Evolutionary conservation across 1,284 basidiomycete species (phyloP).

Genomic region (Puccinia brachypodii): DNA sequence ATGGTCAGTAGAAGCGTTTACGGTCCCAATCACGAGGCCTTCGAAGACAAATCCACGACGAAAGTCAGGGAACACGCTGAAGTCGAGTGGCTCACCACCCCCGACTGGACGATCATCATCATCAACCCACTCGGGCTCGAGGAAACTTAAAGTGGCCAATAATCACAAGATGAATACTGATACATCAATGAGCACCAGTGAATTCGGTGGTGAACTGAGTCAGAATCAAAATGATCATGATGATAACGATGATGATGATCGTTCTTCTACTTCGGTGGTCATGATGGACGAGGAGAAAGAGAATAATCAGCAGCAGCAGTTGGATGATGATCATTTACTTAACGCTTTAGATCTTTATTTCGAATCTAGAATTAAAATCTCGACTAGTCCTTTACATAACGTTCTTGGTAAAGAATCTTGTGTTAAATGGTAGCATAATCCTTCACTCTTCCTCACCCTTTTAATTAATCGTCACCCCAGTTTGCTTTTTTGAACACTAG

Average conservation of each 20-base stretch:
- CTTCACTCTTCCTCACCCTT: background rate
- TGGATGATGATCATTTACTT: constrained; percentile 3
- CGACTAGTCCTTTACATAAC: constrained; percentile 23
- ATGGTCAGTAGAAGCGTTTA: constrained; percentile 86
- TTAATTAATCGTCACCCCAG: too few species aligned
- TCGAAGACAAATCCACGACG: constrained; percentile 5
- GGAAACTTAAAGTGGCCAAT: constrained; percentile 24
- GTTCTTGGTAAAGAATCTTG: constrained; percentile 25
- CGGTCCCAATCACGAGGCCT: constrained; percentile 63
- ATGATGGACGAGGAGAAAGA: background rate
- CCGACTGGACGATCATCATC: too few species aligned
- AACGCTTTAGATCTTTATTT: background rate
- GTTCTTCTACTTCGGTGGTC: constrained; percentile 3
- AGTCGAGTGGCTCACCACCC: constrained; percentile 45
- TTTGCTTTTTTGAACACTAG: too few species aligned
- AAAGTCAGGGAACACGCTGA: background rate
- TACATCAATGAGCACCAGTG: background rate
- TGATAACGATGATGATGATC: background rate
- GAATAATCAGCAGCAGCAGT: too few species aligned
- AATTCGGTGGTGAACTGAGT: background rate
- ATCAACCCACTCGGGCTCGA: background rate
- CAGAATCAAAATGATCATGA: background rate
- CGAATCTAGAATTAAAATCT: background rate
- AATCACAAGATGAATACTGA: too few species aligned
- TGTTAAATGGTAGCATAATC: constrained; percentile 10